Evolutionary conservation across 2,329 filamentous ascomycete genomes (phyloP).

Genomic region (Zopfia rhizophila): DNA sequence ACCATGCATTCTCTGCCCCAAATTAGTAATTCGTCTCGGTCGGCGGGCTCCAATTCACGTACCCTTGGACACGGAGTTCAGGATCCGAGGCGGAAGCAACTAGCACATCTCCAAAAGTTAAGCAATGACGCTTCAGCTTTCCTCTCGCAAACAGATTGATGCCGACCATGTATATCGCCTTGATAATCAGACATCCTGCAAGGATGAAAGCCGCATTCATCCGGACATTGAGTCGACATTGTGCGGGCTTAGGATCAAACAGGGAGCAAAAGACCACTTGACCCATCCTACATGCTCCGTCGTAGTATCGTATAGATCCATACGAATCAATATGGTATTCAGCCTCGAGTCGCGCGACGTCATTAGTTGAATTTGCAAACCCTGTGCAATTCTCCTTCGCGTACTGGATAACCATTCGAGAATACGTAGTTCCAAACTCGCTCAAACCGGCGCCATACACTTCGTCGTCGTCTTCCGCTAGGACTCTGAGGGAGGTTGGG

Average conservation of each 20-base stretch:
- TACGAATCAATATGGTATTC: not conserved
- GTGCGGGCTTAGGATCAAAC: constrained; percentile 11
- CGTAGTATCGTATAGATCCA: constrained; percentile 3
- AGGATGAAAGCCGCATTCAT: constrained; percentile 44
- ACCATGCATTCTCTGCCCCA: constrained; percentile 41
- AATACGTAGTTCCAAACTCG: constrained; percentile 18
- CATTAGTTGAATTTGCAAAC: constrained; percentile 19
- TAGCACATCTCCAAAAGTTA: constrained; percentile 45
- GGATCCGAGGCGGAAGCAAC: constrained; percentile 39
- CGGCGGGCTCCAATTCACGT: no score
- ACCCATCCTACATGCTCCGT: constrained; percentile 27
- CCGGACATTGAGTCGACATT: constrained; percentile 43
- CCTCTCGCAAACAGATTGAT: constrained; percentile 35
- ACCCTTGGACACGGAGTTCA: constrained; percentile 40
- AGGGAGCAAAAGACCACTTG: constrained; percentile 21
- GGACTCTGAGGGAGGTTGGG: constrained; percentile 5
- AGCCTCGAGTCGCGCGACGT: constrained; percentile 18
- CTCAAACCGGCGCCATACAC: constrained; percentile 2
- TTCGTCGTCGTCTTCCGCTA: constrained; percentile 9
- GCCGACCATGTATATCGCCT: constrained; percentile 43
- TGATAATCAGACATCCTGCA: constrained; percentile 31
- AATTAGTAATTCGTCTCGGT: no score
- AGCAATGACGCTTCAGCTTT: constrained; percentile 38
- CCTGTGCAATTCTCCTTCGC: constrained; percentile 25
- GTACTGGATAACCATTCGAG: constrained; percentile 28